Evolutionary conservation across 2,329 filamentous ascomycete species (phyloP).

Genomic region (Epichloe aotearoae): DNA sequence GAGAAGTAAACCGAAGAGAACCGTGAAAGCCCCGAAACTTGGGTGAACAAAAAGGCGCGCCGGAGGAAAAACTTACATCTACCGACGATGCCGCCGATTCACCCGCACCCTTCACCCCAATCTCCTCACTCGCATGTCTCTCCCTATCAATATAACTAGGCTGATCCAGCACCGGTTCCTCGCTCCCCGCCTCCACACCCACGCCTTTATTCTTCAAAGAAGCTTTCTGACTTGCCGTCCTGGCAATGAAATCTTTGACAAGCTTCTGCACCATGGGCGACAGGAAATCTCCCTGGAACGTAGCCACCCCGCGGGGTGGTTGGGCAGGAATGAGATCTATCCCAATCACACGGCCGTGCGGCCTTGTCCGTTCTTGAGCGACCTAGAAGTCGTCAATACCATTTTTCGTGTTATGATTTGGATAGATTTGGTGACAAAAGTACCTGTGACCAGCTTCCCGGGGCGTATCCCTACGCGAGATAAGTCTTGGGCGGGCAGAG

Average conservation of each 20-base stretch:
- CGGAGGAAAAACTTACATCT: conserved; percentile 38
- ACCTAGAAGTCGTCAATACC: conserved; percentile 38
- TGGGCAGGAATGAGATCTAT: conserved; percentile 91
- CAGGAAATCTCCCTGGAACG: conserved; percentile 90
- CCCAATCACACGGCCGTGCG: conserved; percentile 68
- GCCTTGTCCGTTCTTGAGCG: conserved; percentile 63
- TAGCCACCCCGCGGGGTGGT: conserved; percentile 81
- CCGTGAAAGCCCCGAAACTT: too few species aligned
- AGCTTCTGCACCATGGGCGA: conserved; percentile 59
- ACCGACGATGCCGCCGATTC: conserved; percentile 30
- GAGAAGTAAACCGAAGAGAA: background rate
- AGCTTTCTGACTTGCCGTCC: conserved; percentile 28
- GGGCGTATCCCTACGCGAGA: conserved; percentile 55
- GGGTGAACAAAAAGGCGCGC: too few species aligned
- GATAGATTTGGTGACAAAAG: conserved; percentile 1
- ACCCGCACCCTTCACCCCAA: conserved; percentile 15
- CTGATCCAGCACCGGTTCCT: conserved; percentile 20
- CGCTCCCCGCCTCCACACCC: conserved; percentile 7
- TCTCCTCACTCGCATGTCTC: conserved; percentile 22
- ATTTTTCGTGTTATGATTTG: background rate
- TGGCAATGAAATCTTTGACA: conserved; percentile 62
- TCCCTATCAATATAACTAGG: conserved; percentile 57
- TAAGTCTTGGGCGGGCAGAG: background rate
- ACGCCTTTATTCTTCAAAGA: background rate
- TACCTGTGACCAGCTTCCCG: conserved; percentile 60